Evolutionary conservation across 345 rosid species (phyloP), one percentile per base, ranked within the genome.

Genomic region (Erucastrum elatum): DNA sequence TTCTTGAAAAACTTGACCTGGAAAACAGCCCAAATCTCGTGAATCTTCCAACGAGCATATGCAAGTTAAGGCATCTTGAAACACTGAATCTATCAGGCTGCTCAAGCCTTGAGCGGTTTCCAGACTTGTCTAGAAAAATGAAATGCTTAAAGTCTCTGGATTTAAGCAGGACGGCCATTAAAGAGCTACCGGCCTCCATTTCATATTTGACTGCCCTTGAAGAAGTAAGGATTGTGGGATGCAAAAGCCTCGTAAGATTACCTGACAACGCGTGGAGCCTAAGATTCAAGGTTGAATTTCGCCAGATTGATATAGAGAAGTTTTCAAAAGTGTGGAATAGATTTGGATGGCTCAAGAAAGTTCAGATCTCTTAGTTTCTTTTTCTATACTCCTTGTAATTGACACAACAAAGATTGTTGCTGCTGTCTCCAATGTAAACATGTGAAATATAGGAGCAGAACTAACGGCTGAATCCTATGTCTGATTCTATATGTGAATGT

Each of bases 11-110:
- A n/a, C 68, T 80, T 25, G 83, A 80, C 56, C 63, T 80, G 31
- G 83, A 64, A 75, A 64, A 70, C 15, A 69, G 46, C 3, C 33
- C 2, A 64, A 67, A 16, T 0, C 83, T 80, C 4, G 41, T 17
- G 41, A 70, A 30, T 21, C 62, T 80, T 41, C 72, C 75, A 63
- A n/a, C 33, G 0, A 75, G 72, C 72, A 80, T 80, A 41, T 75
- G 76, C 72, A 80, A 80, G 46, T 64, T 75, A 31, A 80, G 70
- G 83, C 67, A 70, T 80, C 79, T 80, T 58, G 72, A 80, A 75
- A 70, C 72, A 0, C 26, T 80, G 8, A 80, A 80, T 70, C 64
- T 80, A 12, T 75, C 80, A 64, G 80, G 72, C 26, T 80, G 83
- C 72, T 12, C 71, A 71, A 74, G 72, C 4, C 63, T 53, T 5